Base-by-base conservation (phyloP, 106 monocot species). In the Apostasia ramifera region DNA sequence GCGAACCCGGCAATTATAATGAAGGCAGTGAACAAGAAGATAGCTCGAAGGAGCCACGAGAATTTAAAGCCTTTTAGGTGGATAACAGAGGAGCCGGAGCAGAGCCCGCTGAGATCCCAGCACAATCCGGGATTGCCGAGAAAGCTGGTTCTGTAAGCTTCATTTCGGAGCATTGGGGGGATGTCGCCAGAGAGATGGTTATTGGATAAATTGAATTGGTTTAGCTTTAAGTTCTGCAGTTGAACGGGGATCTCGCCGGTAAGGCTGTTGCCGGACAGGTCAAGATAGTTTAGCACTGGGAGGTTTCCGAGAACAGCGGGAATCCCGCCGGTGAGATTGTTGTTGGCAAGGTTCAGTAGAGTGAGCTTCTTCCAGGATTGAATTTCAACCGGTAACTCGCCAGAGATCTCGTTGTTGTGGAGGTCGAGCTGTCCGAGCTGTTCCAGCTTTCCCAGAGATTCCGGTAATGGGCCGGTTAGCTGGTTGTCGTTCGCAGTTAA, bases 71-170 rank as follows among this genome's bases (percentile, higher is more conserved):
- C 0, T 26, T 26, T 26, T 26, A 26, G 26, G 26, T 26, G 26
- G 26, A 26, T 26, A 26, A 60, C 2, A 14, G 44, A 10, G 47
- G 77, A 78, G 44, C 45, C 56, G 0, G 89, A 50, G 51, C 94
- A 94, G 0, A 84, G 76, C 6, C 77, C 84, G 2, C 44, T 9
- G 1, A 71, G 40, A 7, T 78, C 59, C 1, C 81, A 73, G 8
- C 91, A 91, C 1, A 91, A 79, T 4, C 81, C 94, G 0, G 85
- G 90, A 65, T 94, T 94, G 48, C 85, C 85, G 42, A 88, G 59
- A 58, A 94, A 91, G 79, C 85, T 83, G 53, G 63, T 61, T 26
- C 64, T 71, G 69, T 80, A 91, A 10, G 62, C 57, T 40, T 81
- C 79, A 4, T 39, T 77, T 10, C 54, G 60, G 57, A 71, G 83